Base-by-base conservation (phyloP, 176 grass and related monocot species). In the Olyra latifolia region DNA sequence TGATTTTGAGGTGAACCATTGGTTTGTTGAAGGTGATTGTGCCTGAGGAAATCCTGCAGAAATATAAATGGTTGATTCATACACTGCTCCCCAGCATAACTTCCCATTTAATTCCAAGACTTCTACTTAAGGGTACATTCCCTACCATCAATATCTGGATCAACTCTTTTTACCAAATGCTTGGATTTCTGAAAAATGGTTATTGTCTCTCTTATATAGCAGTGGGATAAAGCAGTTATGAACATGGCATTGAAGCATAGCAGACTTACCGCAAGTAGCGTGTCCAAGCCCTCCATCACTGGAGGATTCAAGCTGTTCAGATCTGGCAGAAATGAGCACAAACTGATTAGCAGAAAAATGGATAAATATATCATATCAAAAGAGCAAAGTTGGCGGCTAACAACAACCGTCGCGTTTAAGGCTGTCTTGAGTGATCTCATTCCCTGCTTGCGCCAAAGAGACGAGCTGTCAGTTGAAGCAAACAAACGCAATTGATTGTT, bases 1-100 rank as follows among this genome's bases (percentile, higher is more conserved):
- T 30, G 95, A 93, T 66, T 93, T 98, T 52, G 92, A 93, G 86
- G 66, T 89, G 61, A 98, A 98, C 96, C 96, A 98, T 74, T 98
- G 91, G 55, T 74, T 59, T 14, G 89, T 85, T 65, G 71, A 59
- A 81, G 83, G 43, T 68, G 81, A 75, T 82, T 74, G 81, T 30
- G 89, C 71, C 72, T 98, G 90, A 84, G 88, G 84, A 80, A 82
- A 81, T 32, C 82, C 87, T 89, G 72, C 64, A 81, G 1, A 38
- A 13, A 81, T 48, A 7, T 7, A 89, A 71, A 77, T 4, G 11
- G 42, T 74, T 52, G 6, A 8, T 40, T 41, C 6, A 65, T 56
- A 71, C 6, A 65, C 22, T 69, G 41, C 27, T 47, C 17, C 2
- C 16, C 10, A 19, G 2, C 5, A 24, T 42, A 71, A 84, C 19